Percentiles rank a stretch among this genome's conserved stretches.
phyloP scores from a whole-genome alignment of 116 monocot species.

The Thalassia testudinum region DNA sequence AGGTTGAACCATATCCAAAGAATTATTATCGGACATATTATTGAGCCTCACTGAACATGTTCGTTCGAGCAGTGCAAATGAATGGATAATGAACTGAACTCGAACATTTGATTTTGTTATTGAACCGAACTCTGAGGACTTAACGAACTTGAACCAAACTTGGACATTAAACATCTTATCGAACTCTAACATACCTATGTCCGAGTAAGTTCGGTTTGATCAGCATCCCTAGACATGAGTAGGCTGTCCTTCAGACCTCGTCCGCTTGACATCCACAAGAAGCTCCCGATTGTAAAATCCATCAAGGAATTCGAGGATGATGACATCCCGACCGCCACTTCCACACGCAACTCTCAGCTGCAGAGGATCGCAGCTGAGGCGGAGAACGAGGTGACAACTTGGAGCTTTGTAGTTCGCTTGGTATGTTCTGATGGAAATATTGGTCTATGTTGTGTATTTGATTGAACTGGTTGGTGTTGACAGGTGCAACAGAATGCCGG shows the following conservation, averaged over 20 bases:
- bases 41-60: no score
- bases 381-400: constrained; percentile 50
- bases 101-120: no score
- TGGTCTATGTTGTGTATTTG: not conserved
- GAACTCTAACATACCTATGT: no score
- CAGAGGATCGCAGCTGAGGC: constrained; percentile 29
- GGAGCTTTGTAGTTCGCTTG: not conserved
- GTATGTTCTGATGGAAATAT: not conserved
- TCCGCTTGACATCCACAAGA: constrained; percentile 97
- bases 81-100: no score
- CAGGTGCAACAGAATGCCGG: constrained; percentile 24
- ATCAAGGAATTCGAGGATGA: constrained; percentile 96
- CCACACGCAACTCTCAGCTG: constrained; percentile 49
- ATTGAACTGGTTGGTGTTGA: not conserved
- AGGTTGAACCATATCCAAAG: no score
- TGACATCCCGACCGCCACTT: constrained; percentile 27
- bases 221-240: no score
- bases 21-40: no score
- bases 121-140: no score
- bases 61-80: no score
- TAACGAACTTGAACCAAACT: no score
- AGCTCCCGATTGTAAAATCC: constrained; percentile 80
- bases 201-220: no score
- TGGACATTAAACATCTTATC: no score
- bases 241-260: constrained; percentile 93